A percentile compares a stretch with the other conserved stretches of the same genome.
Conservation (phyloP, 2,329 filamentous ascomycete species). For the Fusarium vanettenii region DNA sequence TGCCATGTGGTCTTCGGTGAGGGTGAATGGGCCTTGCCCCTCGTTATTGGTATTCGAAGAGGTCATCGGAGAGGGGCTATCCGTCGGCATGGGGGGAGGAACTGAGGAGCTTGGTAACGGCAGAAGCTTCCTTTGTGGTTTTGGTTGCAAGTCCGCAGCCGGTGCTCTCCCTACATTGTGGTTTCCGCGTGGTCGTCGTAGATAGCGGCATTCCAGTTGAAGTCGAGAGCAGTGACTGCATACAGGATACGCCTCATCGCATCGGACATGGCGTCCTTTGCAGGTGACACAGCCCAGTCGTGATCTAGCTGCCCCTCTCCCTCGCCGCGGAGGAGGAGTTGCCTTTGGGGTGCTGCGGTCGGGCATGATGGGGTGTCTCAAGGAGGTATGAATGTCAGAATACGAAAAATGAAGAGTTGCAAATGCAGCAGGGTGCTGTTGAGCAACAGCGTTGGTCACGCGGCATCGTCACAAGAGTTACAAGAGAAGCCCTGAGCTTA, state of each 20-base stretch:
- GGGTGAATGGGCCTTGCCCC: background rate
- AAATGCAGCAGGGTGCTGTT: background rate
- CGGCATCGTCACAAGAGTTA: background rate
- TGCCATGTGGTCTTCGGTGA: conserved; percentile 4
- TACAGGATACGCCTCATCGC: conserved; percentile 12
- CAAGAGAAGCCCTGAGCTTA: background rate
- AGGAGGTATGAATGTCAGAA: background rate
- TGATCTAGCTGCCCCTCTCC: background rate
- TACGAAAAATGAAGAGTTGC: background rate
- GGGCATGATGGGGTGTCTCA: background rate
- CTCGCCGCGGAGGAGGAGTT: background rate
- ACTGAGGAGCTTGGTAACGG: background rate
- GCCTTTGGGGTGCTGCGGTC: background rate
- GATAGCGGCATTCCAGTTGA: conserved; percentile 3
- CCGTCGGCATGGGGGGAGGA: background rate
- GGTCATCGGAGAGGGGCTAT: background rate
- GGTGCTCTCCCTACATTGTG: background rate
- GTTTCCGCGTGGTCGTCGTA: background rate
- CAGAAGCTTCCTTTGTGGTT: background rate
- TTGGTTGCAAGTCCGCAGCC: background rate
- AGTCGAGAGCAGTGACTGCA: conserved; percentile 14
- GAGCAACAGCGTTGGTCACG: background rate
- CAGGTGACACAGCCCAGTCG: conserved; percentile 12
- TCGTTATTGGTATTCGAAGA: background rate
- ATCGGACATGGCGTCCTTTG: conserved; percentile 15